Percentiles rank a stretch among this genome's conserved stretches.
Evolutionary conservation across 805 yeast genomes (phyloP).

Genomic region (Blastobotrys peoriensis): DNA sequence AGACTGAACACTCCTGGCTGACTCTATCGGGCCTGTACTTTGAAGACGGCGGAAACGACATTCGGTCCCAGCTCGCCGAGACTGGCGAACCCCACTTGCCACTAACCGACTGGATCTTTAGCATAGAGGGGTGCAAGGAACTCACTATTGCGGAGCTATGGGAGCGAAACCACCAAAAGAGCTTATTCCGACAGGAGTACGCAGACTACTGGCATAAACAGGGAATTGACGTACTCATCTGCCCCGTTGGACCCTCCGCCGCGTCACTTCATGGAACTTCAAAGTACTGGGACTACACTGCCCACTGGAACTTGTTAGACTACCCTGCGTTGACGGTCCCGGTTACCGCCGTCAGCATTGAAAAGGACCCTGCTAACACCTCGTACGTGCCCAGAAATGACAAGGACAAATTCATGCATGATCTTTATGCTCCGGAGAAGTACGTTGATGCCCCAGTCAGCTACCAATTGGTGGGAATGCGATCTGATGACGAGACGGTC

Average conservation of each 20-base stretch:
- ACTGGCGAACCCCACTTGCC: constrained; percentile 66
- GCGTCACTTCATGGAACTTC: constrained; percentile 63
- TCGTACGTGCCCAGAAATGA: not conserved
- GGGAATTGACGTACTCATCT: not conserved
- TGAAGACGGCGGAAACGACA: constrained; percentile 63
- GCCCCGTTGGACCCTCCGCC: constrained; percentile 27
- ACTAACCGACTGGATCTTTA: constrained; percentile 8
- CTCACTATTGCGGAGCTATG: constrained; percentile 9
- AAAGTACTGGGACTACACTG: constrained; percentile 75
- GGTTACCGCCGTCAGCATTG: constrained; percentile 1
- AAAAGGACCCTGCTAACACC: not conserved
- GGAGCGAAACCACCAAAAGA: constrained; percentile 5
- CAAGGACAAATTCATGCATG: not conserved
- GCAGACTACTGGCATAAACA: constrained; percentile 5
- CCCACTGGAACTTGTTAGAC: constrained; percentile 66
- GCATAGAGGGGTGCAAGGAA: constrained; percentile 4
- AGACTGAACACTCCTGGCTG: constrained; percentile 29
- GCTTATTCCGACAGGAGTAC: not conserved
- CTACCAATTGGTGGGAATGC: not conserved
- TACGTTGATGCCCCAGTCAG: not conserved
- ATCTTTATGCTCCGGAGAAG: not conserved
- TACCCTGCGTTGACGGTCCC: constrained; percentile 47
- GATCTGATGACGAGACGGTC: not conserved
- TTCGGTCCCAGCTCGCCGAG: constrained; percentile 43
- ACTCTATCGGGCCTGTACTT: constrained; percentile 40